Conservation (phyloP, 306 rosid species). For the Corylus heterophylla region DNA sequence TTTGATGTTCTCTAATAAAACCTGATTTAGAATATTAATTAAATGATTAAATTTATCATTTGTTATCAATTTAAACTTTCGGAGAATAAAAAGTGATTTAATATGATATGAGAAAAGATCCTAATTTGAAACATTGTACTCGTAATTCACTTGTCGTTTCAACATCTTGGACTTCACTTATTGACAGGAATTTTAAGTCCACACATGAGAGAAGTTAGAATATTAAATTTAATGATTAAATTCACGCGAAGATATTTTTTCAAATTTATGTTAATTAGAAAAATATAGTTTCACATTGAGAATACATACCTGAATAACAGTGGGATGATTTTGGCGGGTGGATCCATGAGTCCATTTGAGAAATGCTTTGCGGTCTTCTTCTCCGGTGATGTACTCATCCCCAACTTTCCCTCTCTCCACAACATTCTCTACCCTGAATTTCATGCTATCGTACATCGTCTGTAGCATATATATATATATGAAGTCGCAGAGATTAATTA, state of each 20-base stretch:
- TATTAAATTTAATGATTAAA: too few relatives aligned
- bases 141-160: too few relatives aligned
- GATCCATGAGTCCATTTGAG: slow-evolving; percentile 35
- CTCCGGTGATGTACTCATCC: slow-evolving; percentile 27
- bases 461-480: slow-evolving; percentile 1
- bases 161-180: too few relatives aligned
- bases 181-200: too few relatives aligned
- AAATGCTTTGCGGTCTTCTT: slow-evolving; percentile 24
- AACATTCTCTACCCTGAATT: slow-evolving; percentile 29
- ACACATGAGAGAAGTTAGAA: too few relatives aligned
- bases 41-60: too few relatives aligned
- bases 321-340: slow-evolving; percentile 40
- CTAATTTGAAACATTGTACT: too few relatives aligned
- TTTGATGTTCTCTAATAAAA: slow-evolving; percentile 28
- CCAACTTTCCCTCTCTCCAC: slow-evolving; percentile 42
- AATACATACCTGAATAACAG: slow-evolving; percentile 38
- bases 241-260: too few relatives aligned
- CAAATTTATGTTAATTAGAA: too few relatives aligned
- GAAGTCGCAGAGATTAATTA: neutral
- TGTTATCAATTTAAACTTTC: too few relatives aligned
- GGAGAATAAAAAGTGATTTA: too few relatives aligned
- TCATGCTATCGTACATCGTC: slow-evolving; percentile 44
- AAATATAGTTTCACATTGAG: neutral
- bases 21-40: slow-evolving; percentile 18
- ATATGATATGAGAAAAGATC: too few relatives aligned